These are phyloP conservation scores for Phialophora chinensis DNA, from an alignment of 2,329 filamentous ascomycete species.

Conservation along the genomic window DNA sequence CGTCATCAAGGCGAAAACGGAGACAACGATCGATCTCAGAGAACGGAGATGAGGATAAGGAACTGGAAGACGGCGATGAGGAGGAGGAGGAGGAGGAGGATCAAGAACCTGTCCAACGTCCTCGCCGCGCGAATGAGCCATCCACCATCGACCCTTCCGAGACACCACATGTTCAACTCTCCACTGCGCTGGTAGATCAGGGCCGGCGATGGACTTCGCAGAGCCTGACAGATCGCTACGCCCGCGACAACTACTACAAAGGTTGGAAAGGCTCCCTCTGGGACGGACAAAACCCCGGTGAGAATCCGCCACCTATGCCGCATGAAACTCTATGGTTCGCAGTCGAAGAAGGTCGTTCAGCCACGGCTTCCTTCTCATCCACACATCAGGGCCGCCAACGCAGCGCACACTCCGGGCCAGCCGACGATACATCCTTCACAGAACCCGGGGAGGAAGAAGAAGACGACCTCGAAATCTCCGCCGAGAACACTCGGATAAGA, in stretches of 20 bases:
- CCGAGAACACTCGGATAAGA: conserved; percentile 53
- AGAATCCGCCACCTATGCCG: conserved; percentile 60
- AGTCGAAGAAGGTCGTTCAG: conserved; percentile 50
- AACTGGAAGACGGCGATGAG: conserved; percentile 46
- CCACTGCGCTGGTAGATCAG: conserved; percentile 42
- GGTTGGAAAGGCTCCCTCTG: conserved; percentile 67
- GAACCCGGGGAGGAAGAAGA: conserved; percentile 5
- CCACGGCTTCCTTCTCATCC: conserved; percentile 18
- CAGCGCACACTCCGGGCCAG: not conserved
- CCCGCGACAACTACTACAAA: conserved; percentile 64
- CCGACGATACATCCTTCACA: conserved; percentile 39
- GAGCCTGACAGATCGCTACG: conserved; percentile 54
- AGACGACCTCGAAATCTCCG: conserved; percentile 55
- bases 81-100: conserved; percentile 49
- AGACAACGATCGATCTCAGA: conserved; percentile 29
- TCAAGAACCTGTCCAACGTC: conserved; percentile 40
- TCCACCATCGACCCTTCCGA: conserved; percentile 37
- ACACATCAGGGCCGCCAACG: conserved; percentile 38
- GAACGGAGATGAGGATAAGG: not conserved
- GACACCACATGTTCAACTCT: conserved; percentile 30
- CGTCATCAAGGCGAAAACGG: conserved; percentile 41
- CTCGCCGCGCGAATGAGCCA: conserved; percentile 25
- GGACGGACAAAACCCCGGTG: conserved; percentile 62
- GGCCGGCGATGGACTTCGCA: conserved; percentile 36
- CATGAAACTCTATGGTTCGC: conserved; percentile 68